Base-by-base conservation (phyloP, 225 moss, liverwort and hornwort species). In the Marchantia paleacea region DNA sequence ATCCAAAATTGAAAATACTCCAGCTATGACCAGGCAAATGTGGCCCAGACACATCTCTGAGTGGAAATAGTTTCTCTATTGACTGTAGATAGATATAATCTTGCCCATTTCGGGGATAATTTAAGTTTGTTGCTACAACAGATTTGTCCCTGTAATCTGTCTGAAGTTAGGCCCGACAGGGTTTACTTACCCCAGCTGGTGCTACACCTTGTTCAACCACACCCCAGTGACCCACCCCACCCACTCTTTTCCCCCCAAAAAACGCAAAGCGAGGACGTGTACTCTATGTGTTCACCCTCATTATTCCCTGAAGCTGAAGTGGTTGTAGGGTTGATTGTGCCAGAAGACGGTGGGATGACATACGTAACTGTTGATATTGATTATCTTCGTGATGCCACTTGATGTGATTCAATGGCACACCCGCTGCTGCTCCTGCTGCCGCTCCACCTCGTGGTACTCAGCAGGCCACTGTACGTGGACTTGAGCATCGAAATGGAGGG, bases 1-100 rank as follows among this genome's bases (percentile, higher is more conserved):
- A 81, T 83, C 89, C 73, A 92, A 86, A 86, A 73, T 86, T 87
- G 90, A 86, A 30, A 73, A 54, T 68, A 78, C 90, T 66, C 83
- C 82, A 31, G 73, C 80, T 24, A 76, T 88, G 76, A 80, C 78
- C 51, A 76, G 88, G 54, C 94, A 89, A 78, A 82, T 87, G 78
- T 89, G 87, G 89, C 88, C 92, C 24, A 76, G 85, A 80, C 85
- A 83, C 69, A 75, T 87, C 81, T 86, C 90, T 62, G 92, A 89
- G 78, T 92, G 89, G 90, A 92, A 88, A 82, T 90, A 89, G 66
- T 75, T 66, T 52, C 77, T 50, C 55, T 39, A 76, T 62, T 76
- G 20, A 39, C 22, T 65, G 64, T 51, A 78, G 65, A 47, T 78
- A 78, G 78, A 78, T 78, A 65, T 65, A n/a, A 58, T 76, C 31